Evolutionary conservation across 192 early-diverging fungal species (phyloP), one percentile per base, ranked within the genome.

Genomic region (Podila epicladia): DNA sequence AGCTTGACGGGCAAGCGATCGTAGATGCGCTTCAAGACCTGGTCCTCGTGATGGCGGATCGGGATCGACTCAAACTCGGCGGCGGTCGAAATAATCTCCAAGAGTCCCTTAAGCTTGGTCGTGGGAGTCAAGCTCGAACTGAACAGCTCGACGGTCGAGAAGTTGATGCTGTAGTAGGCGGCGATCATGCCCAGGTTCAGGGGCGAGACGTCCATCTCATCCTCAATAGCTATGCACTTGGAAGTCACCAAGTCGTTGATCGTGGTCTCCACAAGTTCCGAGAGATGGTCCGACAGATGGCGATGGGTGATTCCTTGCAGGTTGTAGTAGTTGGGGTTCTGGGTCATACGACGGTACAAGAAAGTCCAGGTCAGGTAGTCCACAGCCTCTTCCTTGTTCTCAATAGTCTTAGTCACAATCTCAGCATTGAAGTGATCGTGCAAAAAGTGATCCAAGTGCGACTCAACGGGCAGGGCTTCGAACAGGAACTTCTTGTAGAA

Each of bases 321-420:
- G 20, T 93, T 93, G 72, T 98, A 98, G 85, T 97, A 99, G 77
- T 99, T 99, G 11, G 98, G 98, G 82, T 99, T 99, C 75, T 96
- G 89, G 12, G 93, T 88, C 91, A 99, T 91, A 29, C 98, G 92
- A 57, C 98, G 93, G 87, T 99, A 99, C 63, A 99, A 75, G 86
- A 98, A 95, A 32, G 97, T 96, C 98, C 98, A 99, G 0, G 98
- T 99, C 64, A 99, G 84, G 66, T 98, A 99, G 67, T 99, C 98
- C 1, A 99, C 96, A 0, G 98, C 98, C 77, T 99, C 97, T 80
- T 99, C 96, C 87, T 97, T 98, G 82, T 93, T 97, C 78, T 94
- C 93, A 53, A 99, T 96, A 0, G 96, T 96, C 75, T 94, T 93
- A 35, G 96, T 97, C 0, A 96, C 97, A 70, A 98, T 92, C 73